Base-by-base conservation (phyloP, 495 filamentous ascomycete species). In the Delitschia confertaspora region DNA sequence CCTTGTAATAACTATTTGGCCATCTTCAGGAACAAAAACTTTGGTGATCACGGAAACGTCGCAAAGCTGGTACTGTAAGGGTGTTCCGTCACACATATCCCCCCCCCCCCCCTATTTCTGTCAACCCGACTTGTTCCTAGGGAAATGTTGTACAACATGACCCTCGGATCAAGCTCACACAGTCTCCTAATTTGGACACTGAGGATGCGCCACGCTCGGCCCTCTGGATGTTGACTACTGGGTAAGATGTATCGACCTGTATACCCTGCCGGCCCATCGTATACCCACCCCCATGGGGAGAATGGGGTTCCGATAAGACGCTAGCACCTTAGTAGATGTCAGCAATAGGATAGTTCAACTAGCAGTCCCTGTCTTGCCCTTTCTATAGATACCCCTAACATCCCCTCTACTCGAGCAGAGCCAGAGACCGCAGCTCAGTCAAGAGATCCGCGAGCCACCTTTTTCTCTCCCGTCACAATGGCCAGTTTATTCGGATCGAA, bases 301-400 rank as follows among this genome's bases (percentile, higher is more conserved):
- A 27, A 53, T 35, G 49, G 49, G 49, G 49, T 53, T 33, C 43
- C 49, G 30, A 26, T 22, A 29, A 33, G 27, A 20, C 49, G 42
- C 36, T 47, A 43, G 26, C 6, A 38, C 18, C 49, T 42, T 30
- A 29, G 49, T 33, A 42, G 43, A 4, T 47, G 38, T 42, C 43
- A 31, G 19, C 4, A 47, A 8, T 32, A 21, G 34, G 34, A 31
- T 21, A 36, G 11, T 10, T 30, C 33, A 18, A 20, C 33, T 10
- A 8, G 38, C 34, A 23, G 21, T 30, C 26, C 34, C 43, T 33
- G 25, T 16, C 18, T 37, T 17, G 4, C 33, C 16, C 36, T 31
- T n/a, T n/a, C 40, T 24, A 7, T 42, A 21, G 13, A 4, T 29
- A 13, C 22, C 6, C 23, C 18, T 32, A 23, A 16, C 6, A 37